phyloP scores from a whole-genome alignment of 495 filamentous ascomycete genomes.

The Cudoniella acicularis region DNA sequence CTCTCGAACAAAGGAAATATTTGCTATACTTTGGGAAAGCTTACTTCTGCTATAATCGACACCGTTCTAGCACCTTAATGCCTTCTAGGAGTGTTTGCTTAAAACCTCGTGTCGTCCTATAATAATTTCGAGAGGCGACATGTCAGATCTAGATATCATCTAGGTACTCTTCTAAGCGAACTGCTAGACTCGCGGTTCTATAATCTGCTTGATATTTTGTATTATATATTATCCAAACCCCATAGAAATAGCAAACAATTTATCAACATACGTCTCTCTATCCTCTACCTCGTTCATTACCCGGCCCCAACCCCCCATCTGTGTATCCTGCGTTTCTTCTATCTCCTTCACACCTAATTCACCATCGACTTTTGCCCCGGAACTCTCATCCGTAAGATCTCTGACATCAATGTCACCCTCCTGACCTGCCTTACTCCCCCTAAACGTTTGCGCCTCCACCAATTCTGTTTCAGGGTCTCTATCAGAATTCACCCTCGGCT shows the following conservation, averaged over 20 bases:
- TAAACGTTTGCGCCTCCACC: constrained; percentile 6
- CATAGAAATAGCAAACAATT: constrained; percentile 13
- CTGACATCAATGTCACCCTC: constrained; percentile 11
- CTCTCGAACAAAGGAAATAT: too few species aligned
- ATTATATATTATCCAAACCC: background rate
- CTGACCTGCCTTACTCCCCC: constrained; percentile 17
- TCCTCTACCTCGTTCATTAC: constrained; percentile 15
- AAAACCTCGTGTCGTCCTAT: too few species aligned
- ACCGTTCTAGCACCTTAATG: too few species aligned
- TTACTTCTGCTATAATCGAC: too few species aligned
- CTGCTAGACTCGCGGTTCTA: background rate
- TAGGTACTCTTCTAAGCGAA: background rate
- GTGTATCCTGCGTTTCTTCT: background rate
- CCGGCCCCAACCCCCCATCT: background rate
- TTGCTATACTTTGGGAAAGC: too few species aligned
- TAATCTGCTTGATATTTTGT: background rate
- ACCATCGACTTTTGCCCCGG: background rate
- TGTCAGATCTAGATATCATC: too few species aligned
- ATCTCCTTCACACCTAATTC: background rate
- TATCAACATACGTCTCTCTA: constrained; percentile 15
- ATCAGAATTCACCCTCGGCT: background rate
- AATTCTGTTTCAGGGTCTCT: constrained; percentile 12
- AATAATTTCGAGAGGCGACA: too few species aligned
- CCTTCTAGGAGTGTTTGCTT: too few species aligned
- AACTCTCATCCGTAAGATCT: background rate